A percentile compares a stretch with the other conserved stretches of the same genome.
Conservation (phyloP, 2,329 filamentous ascomycete species). For the Claviceps spartinae region DNA sequence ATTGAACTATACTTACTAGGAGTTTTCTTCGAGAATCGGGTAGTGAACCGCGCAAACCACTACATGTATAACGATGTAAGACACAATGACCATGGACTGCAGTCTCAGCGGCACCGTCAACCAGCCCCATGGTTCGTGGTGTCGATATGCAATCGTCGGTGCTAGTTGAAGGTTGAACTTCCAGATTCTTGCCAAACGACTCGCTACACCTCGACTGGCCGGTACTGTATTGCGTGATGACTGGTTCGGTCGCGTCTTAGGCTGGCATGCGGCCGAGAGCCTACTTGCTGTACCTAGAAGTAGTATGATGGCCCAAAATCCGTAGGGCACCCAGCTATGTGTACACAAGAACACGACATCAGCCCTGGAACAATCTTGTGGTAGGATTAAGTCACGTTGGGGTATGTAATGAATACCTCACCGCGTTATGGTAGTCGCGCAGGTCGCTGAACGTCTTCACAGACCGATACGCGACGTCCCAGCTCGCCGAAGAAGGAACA, state of each 20-base stretch:
- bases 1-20: slow-evolving; percentile 13
- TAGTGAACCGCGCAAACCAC: slow-evolving; percentile 18
- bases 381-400: background rate
- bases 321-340: background rate
- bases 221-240: background rate
- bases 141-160: background rate
- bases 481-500: slow-evolving; percentile 1
- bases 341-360: background rate
- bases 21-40: slow-evolving; percentile 16
- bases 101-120: background rate
- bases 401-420: slow-evolving; percentile 1
- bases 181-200: background rate
- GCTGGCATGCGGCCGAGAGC: background rate
- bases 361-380: background rate
- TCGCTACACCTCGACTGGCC: background rate
- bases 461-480: slow-evolving; percentile 5
- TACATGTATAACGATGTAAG: slow-evolving; percentile 20
- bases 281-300: background rate
- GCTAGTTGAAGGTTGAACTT: background rate
- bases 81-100: slow-evolving; percentile 11
- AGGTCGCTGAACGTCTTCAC: slow-evolving; percentile 2
- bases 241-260: background rate
- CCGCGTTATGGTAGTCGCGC: slow-evolving; percentile 4
- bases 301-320: background rate
- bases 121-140: background rate